These are phyloP conservation scores for Aspergillus ostianus DNA, from an alignment of 495 filamentous ascomycete genomes.

Conservation along the genomic window DNA sequence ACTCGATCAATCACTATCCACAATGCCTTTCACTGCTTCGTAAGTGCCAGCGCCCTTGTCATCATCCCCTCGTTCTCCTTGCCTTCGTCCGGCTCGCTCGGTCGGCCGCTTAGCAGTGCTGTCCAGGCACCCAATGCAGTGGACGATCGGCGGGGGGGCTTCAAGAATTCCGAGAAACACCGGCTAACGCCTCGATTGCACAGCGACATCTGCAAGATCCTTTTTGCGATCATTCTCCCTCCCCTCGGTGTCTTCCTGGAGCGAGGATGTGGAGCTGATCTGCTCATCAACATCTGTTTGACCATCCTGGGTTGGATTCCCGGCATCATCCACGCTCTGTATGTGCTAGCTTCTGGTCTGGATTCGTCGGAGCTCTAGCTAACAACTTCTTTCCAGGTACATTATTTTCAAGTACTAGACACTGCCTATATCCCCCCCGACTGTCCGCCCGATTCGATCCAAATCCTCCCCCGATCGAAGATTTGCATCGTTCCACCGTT, in stretches of 20 bases:
- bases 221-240: conserved; percentile 82
- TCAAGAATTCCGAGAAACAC: not conserved
- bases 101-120: not conserved
- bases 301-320: conserved; percentile 81
- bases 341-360: conserved; percentile 28
- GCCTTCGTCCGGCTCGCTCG: not conserved
- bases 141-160: not conserved
- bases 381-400: conserved; percentile 38
- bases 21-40: conserved; percentile 65
- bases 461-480: not conserved
- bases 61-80: not conserved
- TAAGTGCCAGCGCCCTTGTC: conserved; percentile 43
- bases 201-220: conserved; percentile 91
- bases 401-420: conserved; percentile 57
- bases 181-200: conserved; percentile 5
- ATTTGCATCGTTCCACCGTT: conserved; percentile 8
- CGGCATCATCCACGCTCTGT: conserved; percentile 73
- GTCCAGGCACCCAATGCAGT: not conserved
- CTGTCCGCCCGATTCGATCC: conserved; percentile 8
- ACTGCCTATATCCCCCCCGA: not conserved
- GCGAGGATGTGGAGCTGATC: conserved; percentile 76
- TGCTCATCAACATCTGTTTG: conserved; percentile 84
- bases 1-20: conserved; percentile 20
- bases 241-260: conserved; percentile 91
- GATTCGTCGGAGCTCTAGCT: conserved; percentile 7